These are phyloP conservation scores for Xylaria longipes DNA, from an alignment of 495 filamentous ascomycete genomes.

Conservation along the genomic window DNA sequence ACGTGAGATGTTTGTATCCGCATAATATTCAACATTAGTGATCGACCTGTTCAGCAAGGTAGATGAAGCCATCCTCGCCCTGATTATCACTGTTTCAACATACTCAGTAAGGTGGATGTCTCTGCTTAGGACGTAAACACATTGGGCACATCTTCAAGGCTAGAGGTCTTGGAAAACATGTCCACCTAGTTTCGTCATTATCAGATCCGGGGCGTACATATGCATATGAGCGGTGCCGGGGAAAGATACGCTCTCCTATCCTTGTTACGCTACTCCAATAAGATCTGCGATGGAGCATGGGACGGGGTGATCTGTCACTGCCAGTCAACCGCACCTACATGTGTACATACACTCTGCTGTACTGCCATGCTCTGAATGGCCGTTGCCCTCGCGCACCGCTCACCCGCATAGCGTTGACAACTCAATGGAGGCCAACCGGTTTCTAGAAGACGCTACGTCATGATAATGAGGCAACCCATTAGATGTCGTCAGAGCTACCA, in stretches of 20 bases:
- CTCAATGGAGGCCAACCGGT: background rate
- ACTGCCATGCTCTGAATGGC: background rate
- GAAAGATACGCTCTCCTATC: background rate
- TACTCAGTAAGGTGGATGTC: background rate
- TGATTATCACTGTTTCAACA: constrained; percentile 8
- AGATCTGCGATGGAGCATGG: constrained; percentile 2
- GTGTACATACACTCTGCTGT: background rate
- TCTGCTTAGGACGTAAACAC: background rate
- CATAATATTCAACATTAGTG: constrained; percentile 8
- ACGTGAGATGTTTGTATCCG: background rate
- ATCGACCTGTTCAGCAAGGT: background rate
- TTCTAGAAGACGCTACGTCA: constrained; percentile 16
- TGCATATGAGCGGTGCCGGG: background rate
- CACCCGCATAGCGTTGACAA: background rate
- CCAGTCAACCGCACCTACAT: background rate
- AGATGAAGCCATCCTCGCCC: background rate
- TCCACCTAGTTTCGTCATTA: background rate
- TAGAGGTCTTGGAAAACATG: background rate
- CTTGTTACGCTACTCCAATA: constrained; percentile 7
- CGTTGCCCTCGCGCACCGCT: constrained; percentile 6
- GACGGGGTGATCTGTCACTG: background rate
- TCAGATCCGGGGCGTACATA: background rate
- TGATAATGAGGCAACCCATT: background rate
- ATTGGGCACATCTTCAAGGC: background rate
- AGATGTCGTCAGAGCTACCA: constrained; percentile 1